Conservation (phyloP, 2,329 filamentous ascomycete species). For the Boeremia lycopersici region DNA sequence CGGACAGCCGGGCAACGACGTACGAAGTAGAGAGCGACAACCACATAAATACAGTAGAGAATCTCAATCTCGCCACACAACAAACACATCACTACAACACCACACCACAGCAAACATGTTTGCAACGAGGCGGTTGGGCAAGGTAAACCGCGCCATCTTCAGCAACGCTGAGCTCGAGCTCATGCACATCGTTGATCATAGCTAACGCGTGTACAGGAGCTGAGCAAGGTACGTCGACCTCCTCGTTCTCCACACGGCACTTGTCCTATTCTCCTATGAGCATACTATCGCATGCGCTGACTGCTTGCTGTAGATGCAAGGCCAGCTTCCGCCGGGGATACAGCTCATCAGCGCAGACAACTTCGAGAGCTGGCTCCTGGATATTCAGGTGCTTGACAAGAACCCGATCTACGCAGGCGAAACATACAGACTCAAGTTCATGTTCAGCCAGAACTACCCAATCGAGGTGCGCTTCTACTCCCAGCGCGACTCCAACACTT, state of each 20-base stretch:
- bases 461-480: slow-evolving; percentile 63
- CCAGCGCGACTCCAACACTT: background rate
- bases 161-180: background rate
- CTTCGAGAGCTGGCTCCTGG: slow-evolving; percentile 88
- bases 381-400: slow-evolving; percentile 85
- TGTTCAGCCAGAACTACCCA: slow-evolving; percentile 82
- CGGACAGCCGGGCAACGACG: background rate
- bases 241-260: background rate
- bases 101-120: slow-evolving; percentile 50
- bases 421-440: slow-evolving; percentile 84
- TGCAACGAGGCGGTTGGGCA: slow-evolving; percentile 56
- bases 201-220: slow-evolving; percentile 19
- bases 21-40: background rate
- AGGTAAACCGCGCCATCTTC: slow-evolving; percentile 44
- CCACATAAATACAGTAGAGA: background rate
- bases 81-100: background rate
- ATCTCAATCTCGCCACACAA: background rate
- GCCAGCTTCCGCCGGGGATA: slow-evolving; percentile 70
- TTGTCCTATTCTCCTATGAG: background rate
- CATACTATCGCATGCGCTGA: background rate
- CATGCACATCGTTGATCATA: background rate
- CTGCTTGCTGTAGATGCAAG: slow-evolving; percentile 55
- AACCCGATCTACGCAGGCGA: slow-evolving; percentile 88
- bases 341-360: slow-evolving; percentile 79
- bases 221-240: slow-evolving; percentile 26